Percentiles rank a stretch among this genome's conserved stretches.
Conservation (phyloP, 108 stramenopile species). For the Pseudonitzschia delicatissima region DNA sequence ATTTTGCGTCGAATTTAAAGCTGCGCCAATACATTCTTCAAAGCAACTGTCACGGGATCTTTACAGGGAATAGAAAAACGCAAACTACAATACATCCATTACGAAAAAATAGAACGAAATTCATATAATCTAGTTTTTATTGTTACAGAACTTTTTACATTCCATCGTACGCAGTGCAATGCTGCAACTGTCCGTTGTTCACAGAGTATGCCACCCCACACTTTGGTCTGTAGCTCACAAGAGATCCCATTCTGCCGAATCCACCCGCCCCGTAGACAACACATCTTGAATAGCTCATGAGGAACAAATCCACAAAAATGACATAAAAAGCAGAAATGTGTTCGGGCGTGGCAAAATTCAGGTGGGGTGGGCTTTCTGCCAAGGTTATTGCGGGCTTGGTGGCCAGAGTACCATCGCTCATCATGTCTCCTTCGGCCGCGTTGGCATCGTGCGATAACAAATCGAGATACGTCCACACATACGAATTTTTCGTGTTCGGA, state of each 20-base stretch:
- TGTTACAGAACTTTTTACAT: too few species aligned
- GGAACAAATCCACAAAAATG: constrained; percentile 50
- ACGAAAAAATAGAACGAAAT: too few species aligned
- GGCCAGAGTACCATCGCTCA: not conserved
- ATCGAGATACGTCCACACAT: constrained; percentile 5
- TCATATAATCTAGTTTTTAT: too few species aligned
- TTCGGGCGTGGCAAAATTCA: constrained; percentile 33
- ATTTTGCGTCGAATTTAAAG: too few species aligned
- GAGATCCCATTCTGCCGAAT: constrained; percentile 36
- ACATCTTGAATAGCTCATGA: constrained; percentile 38
- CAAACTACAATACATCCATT: too few species aligned
- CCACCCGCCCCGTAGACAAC: constrained; percentile 41
- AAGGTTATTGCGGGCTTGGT: not conserved
- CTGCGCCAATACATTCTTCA: too few species aligned
- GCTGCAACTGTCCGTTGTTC: not conserved
- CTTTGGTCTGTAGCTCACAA: constrained; percentile 31
- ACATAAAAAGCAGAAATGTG: constrained; percentile 30
- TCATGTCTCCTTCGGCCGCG: not conserved
- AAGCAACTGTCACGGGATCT: too few species aligned
- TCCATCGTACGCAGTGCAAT: not conserved
- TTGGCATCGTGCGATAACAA: not conserved
- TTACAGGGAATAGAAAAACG: too few species aligned
- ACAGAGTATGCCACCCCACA: constrained; percentile 13
- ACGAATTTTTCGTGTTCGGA: not conserved
- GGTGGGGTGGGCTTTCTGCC: constrained; percentile 26